Conservation (phyloP, 306 rosid species). For the Clitoria ternatea region DNA sequence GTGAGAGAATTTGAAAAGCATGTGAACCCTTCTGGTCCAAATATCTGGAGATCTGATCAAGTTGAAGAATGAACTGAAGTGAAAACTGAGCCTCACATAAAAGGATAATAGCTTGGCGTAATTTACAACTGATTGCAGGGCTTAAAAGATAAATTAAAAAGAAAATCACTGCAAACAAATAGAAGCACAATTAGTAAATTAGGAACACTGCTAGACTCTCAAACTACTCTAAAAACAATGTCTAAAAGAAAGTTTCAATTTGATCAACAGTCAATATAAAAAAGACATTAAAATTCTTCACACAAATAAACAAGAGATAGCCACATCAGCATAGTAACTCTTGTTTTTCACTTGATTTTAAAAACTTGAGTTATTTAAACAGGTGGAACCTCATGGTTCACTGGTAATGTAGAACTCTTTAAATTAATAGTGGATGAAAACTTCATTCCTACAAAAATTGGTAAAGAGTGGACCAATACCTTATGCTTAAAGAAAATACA, state of each 20-base stretch:
- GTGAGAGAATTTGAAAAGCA: constrained; percentile 53
- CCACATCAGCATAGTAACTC: background rate
- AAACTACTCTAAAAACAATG: constrained; percentile 14
- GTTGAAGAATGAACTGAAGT: constrained; percentile 52
- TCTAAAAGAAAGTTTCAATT: background rate
- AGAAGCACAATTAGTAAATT: constrained; percentile 25
- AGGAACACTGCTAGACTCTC: constrained; percentile 5
- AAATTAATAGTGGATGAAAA: constrained; percentile 6
- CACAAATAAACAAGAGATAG: background rate
- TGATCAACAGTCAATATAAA: background rate
- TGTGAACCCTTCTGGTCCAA: constrained; percentile 67
- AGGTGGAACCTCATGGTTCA: constrained; percentile 10
- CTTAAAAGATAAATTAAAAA: constrained; percentile 82
- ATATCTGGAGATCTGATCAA: constrained; percentile 48
- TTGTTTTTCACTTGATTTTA: background rate
- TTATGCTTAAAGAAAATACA: constrained; percentile 7
- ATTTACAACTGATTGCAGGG: constrained; percentile 50
- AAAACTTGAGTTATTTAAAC: constrained; percentile 14
- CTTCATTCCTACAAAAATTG: constrained; percentile 1
- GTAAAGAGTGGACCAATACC: background rate
- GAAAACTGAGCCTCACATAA: constrained; percentile 84
- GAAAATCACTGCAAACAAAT: constrained; percentile 72
- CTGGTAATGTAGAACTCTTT: background rate
- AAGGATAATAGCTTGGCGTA: constrained; percentile 75
- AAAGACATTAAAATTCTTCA: background rate